Base-by-base conservation (phyloP, 148 eudicot species). In the Heliamphora exappendiculata region DNA sequence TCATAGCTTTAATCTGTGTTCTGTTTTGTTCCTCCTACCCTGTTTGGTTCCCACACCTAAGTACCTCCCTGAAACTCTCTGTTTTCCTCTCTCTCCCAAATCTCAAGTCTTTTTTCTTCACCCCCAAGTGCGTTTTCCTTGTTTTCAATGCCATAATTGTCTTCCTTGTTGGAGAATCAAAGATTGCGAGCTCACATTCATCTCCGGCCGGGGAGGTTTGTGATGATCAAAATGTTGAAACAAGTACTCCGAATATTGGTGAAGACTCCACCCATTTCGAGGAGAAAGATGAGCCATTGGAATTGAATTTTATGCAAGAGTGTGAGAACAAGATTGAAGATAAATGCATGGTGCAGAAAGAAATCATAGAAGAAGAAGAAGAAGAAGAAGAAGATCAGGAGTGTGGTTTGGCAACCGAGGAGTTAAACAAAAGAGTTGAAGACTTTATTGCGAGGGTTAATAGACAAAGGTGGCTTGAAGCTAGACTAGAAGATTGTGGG, bases 401-500 rank as follows among this genome's bases (percentile, higher is more conserved):
- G 31, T 2, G 11, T 20, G 77, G 77, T 20, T 47, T 60, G 5
- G 17, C 53, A 28, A 41, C 29, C 4, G 77, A 75, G 55, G 77
- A 75, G 58, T 63, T 75, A 31, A 75, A 31, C 45, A 75, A 47
- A 33, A 75, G 77, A 75, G 59, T 44, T 29, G 70, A 63, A 50
- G 77, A 63, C 4, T 62, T 75, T 2, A 75, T 75, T 75, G 77
- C 77, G 45, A 75, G 44, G 77, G 77, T 75, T 31, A 75, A 75
- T 16, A 75, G 44, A 13, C 58, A 63, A 33, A 75, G 70, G 70
- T 31, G 41, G 59, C n/a, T 62, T 75, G 77, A 75, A 75, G 77
- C 77, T 47, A 75, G 49, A 60, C 26, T 75, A 33, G 19, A 34
- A 16, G 55, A 9, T 44, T 20, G 59, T 47, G 44, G 45, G 31